A percentile compares a stretch with the other conserved stretches of the same genome.
Evolutionary conservation across 2,329 filamentous ascomycete species (phyloP).

Genomic region (Fusarium aywerte): DNA sequence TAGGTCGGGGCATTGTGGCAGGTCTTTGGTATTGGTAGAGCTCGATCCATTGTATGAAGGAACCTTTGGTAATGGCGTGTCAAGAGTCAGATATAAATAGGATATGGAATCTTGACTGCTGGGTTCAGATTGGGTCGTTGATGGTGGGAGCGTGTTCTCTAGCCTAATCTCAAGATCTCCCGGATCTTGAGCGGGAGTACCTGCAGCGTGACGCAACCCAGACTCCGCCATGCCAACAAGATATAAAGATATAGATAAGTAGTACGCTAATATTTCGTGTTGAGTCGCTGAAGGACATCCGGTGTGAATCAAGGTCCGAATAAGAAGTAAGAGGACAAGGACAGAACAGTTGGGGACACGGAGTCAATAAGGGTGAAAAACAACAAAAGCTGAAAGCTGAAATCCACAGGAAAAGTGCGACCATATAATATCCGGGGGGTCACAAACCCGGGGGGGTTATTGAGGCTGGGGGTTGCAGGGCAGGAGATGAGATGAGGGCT

Average conservation of each 20-base stretch:
- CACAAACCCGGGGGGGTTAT: constrained; percentile 37
- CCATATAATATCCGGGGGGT: constrained; percentile 24
- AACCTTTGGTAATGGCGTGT: constrained; percentile 51
- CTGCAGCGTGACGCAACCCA: constrained; percentile 11
- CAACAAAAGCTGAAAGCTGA: neutral
- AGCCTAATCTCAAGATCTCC: constrained; percentile 37
- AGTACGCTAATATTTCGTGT: neutral
- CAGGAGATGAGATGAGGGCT: constrained; percentile 39
- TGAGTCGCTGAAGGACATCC: neutral
- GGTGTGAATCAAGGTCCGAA: neutral
- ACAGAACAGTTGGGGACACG: neutral
- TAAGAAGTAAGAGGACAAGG: neutral
- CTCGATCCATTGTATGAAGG: constrained; percentile 34
- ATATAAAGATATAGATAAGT: neutral
- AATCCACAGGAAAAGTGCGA: constrained; percentile 12
- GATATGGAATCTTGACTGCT: constrained; percentile 48
- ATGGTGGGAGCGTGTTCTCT: constrained; percentile 19
- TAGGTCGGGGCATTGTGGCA: constrained; percentile 72
- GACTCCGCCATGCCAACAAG: constrained; percentile 25
- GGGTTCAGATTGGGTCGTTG: constrained; percentile 14
- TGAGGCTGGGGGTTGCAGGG: constrained; percentile 23
- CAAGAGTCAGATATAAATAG: constrained; percentile 56
- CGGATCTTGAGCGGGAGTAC: constrained; percentile 8
- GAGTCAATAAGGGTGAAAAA: constrained; percentile 5
- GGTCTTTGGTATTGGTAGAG: constrained; percentile 45